These are phyloP conservation scores for Lipomyces starkeyi DNA, from an alignment of 805 yeast genomes.

Conservation along the genomic window DNA sequence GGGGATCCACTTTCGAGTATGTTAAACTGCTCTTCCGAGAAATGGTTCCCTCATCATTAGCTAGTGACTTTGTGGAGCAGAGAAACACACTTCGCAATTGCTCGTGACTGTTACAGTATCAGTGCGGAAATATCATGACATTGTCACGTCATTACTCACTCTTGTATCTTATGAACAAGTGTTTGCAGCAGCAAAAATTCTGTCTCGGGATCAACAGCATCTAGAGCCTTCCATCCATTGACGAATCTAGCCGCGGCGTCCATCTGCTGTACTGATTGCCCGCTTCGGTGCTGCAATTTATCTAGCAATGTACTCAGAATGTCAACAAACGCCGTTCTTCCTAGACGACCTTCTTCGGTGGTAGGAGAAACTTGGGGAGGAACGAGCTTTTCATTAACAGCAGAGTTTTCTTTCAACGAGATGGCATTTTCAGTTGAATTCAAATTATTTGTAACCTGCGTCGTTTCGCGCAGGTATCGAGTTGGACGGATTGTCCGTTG, in stretches of 20 bases:
- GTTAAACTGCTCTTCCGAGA: background rate
- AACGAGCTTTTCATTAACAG: slow-evolving; percentile 9
- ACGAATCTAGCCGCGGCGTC: slow-evolving; percentile 29
- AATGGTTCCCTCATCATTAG: background rate
- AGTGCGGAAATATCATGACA: background rate
- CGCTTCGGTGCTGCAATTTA: slow-evolving; percentile 1
- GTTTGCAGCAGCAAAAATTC: slow-evolving; percentile 21
- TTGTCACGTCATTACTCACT: background rate
- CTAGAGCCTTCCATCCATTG: slow-evolving; percentile 33
- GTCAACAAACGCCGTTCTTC: slow-evolving; percentile 15
- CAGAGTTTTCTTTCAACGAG: slow-evolving; percentile 7
- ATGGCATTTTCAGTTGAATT: slow-evolving; percentile 8
- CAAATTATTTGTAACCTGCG: slow-evolving; percentile 12
- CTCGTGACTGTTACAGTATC: slow-evolving; percentile 7
- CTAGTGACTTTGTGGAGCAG: background rate
- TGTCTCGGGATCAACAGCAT: slow-evolving; percentile 32
- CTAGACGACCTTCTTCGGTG: slow-evolving; percentile 14
- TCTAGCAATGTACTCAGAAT: slow-evolving; percentile 15
- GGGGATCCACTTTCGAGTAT: slow-evolving; percentile 6
- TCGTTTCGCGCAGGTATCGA: slow-evolving; percentile 19
- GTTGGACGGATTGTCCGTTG: slow-evolving; percentile 25
- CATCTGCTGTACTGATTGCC: slow-evolving; percentile 11
- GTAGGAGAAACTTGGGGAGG: slow-evolving; percentile 17
- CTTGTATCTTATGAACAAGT: slow-evolving; percentile 18
- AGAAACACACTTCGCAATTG: slow-evolving; percentile 4